These are phyloP conservation scores for Dissophora globulifera DNA, from an alignment of 192 early-diverging fungal genomes.

Conservation along the genomic window DNA sequence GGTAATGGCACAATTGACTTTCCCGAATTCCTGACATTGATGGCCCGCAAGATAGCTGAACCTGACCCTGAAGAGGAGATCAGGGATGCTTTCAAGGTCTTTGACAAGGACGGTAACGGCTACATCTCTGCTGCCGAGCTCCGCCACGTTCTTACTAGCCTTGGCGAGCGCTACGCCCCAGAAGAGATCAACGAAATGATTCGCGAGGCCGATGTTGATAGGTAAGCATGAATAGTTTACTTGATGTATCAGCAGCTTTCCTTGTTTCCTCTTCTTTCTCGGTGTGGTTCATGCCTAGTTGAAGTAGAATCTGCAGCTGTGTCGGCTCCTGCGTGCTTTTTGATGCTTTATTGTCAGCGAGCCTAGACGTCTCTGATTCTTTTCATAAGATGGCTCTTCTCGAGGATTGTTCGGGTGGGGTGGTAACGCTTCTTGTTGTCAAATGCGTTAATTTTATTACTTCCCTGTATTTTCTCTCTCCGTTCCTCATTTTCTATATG, in stretches of 20 bases:
- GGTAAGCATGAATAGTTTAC: conserved; percentile 41
- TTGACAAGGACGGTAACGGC: conserved; percentile 94
- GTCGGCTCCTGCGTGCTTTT: too few relatives aligned
- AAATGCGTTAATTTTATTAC: too few relatives aligned
- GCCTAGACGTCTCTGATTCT: too few relatives aligned
- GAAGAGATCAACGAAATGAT: conserved; percentile 84
- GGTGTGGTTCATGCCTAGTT: not conserved
- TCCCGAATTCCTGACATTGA: conserved; percentile 92
- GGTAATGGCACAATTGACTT: conserved; percentile 97
- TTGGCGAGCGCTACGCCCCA: conserved; percentile 85
- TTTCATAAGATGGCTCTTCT: too few relatives aligned
- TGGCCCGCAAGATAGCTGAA: conserved; percentile 88
- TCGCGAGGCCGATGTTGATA: conserved; percentile 72
- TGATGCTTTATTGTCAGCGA: too few relatives aligned
- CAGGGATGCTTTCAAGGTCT: conserved; percentile 93
- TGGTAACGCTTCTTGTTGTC: too few relatives aligned
- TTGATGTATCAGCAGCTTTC: conserved; percentile 1
- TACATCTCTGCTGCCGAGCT: conserved; percentile 90
- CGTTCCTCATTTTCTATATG: too few relatives aligned
- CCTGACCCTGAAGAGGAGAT: conserved; percentile 90
- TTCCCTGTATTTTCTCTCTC: too few relatives aligned
- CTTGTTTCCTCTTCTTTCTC: conserved; percentile 1
- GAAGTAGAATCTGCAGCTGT: not conserved
- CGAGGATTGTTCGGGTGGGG: too few relatives aligned
- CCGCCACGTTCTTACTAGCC: conserved; percentile 87